Percentiles rank a stretch among this genome's conserved stretches.
These are phyloP conservation scores for Coniosporium tulheliwenetii DNA, from an alignment of 2,329 filamentous ascomycete genomes.

Conservation along the genomic window DNA sequence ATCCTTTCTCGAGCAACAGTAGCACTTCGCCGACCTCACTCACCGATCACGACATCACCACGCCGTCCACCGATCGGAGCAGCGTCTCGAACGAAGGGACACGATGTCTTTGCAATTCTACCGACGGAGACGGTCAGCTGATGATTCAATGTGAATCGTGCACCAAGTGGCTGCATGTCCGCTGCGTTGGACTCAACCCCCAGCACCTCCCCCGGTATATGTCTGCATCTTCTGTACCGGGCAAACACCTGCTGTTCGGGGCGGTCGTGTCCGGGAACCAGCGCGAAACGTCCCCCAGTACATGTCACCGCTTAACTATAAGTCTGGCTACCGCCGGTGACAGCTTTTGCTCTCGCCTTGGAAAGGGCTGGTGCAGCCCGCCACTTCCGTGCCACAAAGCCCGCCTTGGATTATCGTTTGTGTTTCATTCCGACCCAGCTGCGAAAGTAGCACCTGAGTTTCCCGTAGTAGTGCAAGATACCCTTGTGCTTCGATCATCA, in stretches of 20 bases:
- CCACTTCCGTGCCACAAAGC: too few relatives aligned
- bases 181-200: slow-evolving; percentile 38
- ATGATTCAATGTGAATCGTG: slow-evolving; percentile 51
- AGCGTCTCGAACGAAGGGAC: slow-evolving; percentile 30
- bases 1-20: slow-evolving; percentile 17
- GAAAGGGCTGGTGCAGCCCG: too few relatives aligned
- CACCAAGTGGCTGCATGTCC: slow-evolving; percentile 45
- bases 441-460: too few relatives aligned
- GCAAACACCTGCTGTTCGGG: not conserved
- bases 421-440: too few relatives aligned
- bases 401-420: too few relatives aligned
- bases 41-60: slow-evolving; percentile 30
- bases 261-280: not conserved
- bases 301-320: not conserved
- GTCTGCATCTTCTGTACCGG: slow-evolving; percentile 33
- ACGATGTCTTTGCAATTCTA: slow-evolving; percentile 41
- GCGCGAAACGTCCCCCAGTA: not conserved
- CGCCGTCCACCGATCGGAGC: slow-evolving; percentile 28
- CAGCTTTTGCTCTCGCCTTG: too few relatives aligned
- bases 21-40: slow-evolving; percentile 33
- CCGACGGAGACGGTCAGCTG: slow-evolving; percentile 35
- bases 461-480: too few relatives aligned
- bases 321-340: not conserved
- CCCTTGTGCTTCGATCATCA: too few relatives aligned
- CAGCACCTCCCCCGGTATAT: slow-evolving; percentile 31